phyloP scores from a whole-genome alignment of 495 filamentous ascomycete species.

The Hypomontagnella submonticulosa region DNA sequence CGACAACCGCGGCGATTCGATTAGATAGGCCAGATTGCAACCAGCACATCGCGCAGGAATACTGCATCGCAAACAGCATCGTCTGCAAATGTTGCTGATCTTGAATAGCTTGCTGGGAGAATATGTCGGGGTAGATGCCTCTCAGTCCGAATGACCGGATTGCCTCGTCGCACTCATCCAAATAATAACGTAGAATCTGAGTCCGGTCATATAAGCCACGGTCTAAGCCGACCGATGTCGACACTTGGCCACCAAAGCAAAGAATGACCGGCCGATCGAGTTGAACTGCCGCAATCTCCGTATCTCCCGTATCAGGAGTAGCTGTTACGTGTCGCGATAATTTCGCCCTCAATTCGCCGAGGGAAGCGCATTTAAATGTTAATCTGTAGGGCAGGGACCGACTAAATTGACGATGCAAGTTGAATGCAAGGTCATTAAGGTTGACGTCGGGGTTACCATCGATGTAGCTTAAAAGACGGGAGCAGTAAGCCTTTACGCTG shows the following conservation, averaged over 20 bases:
- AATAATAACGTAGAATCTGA: constrained; percentile 49
- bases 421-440: too few relatives aligned
- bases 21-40: constrained; percentile 51
- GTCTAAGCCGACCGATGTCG: constrained; percentile 55
- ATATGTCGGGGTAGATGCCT: constrained; percentile 61
- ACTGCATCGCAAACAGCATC: constrained; percentile 59
- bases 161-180: constrained; percentile 52
- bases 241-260: constrained; percentile 65
- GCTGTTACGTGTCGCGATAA: too few relatives aligned
- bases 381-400: too few relatives aligned
- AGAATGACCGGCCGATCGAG: constrained; percentile 55
- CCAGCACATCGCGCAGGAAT: constrained; percentile 59
- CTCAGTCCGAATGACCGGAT: constrained; percentile 43
- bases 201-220: constrained; percentile 48
- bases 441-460: too few relatives aligned
- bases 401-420: too few relatives aligned
- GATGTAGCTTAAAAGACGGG: too few relatives aligned
- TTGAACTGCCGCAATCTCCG: constrained; percentile 1
- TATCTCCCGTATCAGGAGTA: too few relatives aligned
- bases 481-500: too few relatives aligned
- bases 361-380: too few relatives aligned
- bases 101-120: constrained; percentile 47
- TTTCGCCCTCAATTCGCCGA: too few relatives aligned
- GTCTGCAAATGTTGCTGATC: constrained; percentile 60
- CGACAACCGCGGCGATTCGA: constrained; percentile 48